Base-by-base conservation (phyloP, 306 rosid genomes). In the Psophocarpus tetragonolobus region DNA sequence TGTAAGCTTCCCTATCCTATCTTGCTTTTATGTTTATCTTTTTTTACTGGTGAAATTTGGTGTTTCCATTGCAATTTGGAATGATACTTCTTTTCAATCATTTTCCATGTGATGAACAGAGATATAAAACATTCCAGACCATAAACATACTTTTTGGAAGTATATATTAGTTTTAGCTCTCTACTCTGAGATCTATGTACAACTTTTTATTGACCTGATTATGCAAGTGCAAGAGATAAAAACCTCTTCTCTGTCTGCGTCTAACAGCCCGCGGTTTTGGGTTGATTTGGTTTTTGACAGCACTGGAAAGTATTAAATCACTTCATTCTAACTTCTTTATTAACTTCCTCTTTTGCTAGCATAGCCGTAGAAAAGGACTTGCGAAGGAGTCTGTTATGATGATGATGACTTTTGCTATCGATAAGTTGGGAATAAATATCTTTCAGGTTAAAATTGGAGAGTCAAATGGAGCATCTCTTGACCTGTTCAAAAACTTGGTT, bases 361-460 rank as follows among this genome's bases (percentile, higher is more conserved):
- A 65, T 88, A 94, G 97, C 80, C 93, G 96, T 79, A 90, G 97
- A 48, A 89, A 88, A 86, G 98, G 97, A 67, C 87, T 89, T 74
- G 97, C 87, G 65, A 92, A 88, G 86, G 97, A 95, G 71, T 89
- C 93, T 42, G 88, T 87, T 76, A 41, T 91, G 79, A 84, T 95
- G 77, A 92, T 95, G 97, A 88, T 92, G 93, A 92, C 85, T 38
- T 92, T 89, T 82, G 97, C 93, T 61, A 71, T 91, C 69, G 84
- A 85, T 83, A 88, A 82, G 48, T 78, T 92, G 53, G 96, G 86
- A 42, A 91, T 92, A 83, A 91, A 71, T 24, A 48, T 26, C 71
- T 91, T 95, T 82, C 89, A 29, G 9, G 93, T 82, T 38, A 95
- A 92, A 89, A 92, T 95, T 76, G 97, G 97, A 27, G 96, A 95